Evolutionary conservation across 2,329 filamentous ascomycete genomes (phyloP).

Genomic region (Akanthomyces dipterigenus): DNA sequence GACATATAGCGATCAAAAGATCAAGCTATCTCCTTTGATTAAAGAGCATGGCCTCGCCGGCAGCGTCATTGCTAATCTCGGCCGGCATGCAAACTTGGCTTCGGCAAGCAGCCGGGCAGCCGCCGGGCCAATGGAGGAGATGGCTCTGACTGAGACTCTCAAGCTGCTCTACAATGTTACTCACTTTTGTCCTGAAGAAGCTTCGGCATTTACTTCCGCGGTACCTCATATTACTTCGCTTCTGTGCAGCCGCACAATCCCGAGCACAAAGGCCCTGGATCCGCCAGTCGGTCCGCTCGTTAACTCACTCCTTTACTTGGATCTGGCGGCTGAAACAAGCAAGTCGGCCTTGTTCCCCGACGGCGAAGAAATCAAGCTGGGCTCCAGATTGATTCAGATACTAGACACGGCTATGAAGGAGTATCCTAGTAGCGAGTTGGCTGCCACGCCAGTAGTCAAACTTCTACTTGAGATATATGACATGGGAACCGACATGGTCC

Average conservation of each 20-base stretch:
- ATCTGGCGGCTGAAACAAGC: slow-evolving; percentile 52
- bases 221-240: slow-evolving; percentile 66
- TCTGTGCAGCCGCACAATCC: slow-evolving; percentile 52
- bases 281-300: slow-evolving; percentile 64
- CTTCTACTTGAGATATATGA: slow-evolving; percentile 66
- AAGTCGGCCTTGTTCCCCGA: slow-evolving; percentile 60
- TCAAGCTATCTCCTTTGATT: slow-evolving; percentile 42
- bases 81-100: slow-evolving; percentile 54
- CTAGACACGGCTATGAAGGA: slow-evolving; percentile 58
- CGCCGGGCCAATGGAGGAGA: slow-evolving; percentile 58
- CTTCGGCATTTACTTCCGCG: slow-evolving; percentile 56
- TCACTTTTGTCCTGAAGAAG: slow-evolving; percentile 60
- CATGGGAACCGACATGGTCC: slow-evolving; percentile 54
- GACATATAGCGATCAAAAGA: slow-evolving; percentile 41
- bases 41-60: slow-evolving; percentile 37
- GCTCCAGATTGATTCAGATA: slow-evolving; percentile 61
- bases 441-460: slow-evolving; percentile 66
- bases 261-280: slow-evolving; percentile 61
- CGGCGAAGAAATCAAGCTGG: slow-evolving; percentile 50
- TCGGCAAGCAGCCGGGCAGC: slow-evolving; percentile 25
- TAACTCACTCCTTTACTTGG: slow-evolving; percentile 75
- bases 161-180: slow-evolving; percentile 88
- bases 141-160: slow-evolving; percentile 76
- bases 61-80: slow-evolving; percentile 62
- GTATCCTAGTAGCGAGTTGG: slow-evolving; percentile 65